Evolutionary conservation across 2,329 filamentous ascomycete genomes (phyloP).

Genomic region (Colletotrichum sp.): DNA sequence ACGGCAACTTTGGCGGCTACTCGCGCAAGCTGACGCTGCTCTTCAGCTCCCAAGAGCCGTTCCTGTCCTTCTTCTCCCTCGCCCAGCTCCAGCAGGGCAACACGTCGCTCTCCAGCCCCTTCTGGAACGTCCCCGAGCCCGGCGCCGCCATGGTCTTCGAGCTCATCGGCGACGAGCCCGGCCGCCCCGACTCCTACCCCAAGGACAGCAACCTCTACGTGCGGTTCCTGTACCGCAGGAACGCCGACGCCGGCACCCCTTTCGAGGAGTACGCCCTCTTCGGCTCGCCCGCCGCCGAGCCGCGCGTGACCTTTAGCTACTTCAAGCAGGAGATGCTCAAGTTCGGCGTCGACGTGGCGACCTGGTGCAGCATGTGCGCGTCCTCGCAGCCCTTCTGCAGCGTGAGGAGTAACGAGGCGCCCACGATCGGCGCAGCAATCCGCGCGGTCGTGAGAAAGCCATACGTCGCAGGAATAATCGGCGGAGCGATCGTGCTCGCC

Average conservation of each 20-base stretch:
- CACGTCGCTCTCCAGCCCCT: slow-evolving; percentile 51
- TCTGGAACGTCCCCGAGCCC: slow-evolving; percentile 61
- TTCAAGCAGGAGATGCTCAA: slow-evolving; percentile 43
- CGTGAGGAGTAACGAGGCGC: not conserved
- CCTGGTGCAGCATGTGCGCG: slow-evolving; percentile 53
- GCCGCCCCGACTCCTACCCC: slow-evolving; percentile 31
- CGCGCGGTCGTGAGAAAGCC: slow-evolving; percentile 29
- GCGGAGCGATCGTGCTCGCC: slow-evolving; percentile 44
- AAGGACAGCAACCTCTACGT: slow-evolving; percentile 48
- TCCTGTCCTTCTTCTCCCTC: slow-evolving; percentile 60
- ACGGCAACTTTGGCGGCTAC: slow-evolving; percentile 42
- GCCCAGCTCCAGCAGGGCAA: slow-evolving; percentile 50
- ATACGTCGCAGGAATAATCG: slow-evolving; percentile 51
- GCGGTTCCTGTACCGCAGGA: slow-evolving; percentile 62
- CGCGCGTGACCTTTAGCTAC: slow-evolving; percentile 39
- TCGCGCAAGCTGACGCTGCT: slow-evolving; percentile 55
- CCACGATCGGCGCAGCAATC: not conserved
- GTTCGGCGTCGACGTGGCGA: slow-evolving; percentile 35
- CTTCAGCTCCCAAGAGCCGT: slow-evolving; percentile 60
- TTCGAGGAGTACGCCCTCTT: slow-evolving; percentile 48
- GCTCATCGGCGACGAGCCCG: slow-evolving; percentile 41
- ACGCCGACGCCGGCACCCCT: slow-evolving; percentile 38
- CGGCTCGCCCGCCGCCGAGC: slow-evolving; percentile 34
- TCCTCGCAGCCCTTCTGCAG: slow-evolving; percentile 43
- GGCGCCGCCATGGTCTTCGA: slow-evolving; percentile 81